Evolutionary conservation across 148 eudicot genomes (phyloP), one percentile per base, ranked within the genome.

Genomic region (Chenopodium album): DNA sequence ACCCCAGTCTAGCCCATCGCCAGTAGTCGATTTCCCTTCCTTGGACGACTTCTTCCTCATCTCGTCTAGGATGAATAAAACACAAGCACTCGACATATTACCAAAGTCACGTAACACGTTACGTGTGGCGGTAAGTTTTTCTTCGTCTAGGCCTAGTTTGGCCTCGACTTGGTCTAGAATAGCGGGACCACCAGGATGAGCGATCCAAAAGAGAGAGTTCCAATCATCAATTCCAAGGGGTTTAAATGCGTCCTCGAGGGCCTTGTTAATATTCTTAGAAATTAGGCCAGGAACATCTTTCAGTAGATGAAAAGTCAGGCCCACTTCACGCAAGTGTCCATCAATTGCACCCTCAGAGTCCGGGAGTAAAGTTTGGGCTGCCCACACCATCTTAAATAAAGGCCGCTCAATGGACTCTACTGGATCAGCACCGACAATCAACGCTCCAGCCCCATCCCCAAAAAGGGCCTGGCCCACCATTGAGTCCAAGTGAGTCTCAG

Each of bases 51-150:
- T 81, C 85, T 81, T 87, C 77, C 89, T 82, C 89, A 87, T 87
- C 78, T 87, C 89, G 32, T 87, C 89, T 52, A 87, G 23, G n/a
- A 85, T 87, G 32, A 85, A 87, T 56, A 87, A 12, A 9, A 87
- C 89, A 69, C 87, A 84, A 0, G 89, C 89, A 62, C 89, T 87
- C 16, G 89, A 87, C 87, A 87, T 87, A 77, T 87, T 87, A 6
- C 89, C 89, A 48, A 52, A 87, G 17, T 87, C 89, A 3, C 82
- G 66, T 68, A 87, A 71, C 76, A 87, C 87, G n/a, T 84, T 74
- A 0, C 89, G 71, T 0, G 87, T 84, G 0, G 89, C 81, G 4
- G 73, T 70, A 1, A 87, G 85, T 48, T 87, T 87, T 63, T 82
- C 85, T 23, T 79, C 54, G 7, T 85, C 63, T 0, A 87, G 83